Evolutionary conservation across 2,329 filamentous ascomycete genomes (phyloP).

Genomic region (Trichoderma arundinaceum): DNA sequence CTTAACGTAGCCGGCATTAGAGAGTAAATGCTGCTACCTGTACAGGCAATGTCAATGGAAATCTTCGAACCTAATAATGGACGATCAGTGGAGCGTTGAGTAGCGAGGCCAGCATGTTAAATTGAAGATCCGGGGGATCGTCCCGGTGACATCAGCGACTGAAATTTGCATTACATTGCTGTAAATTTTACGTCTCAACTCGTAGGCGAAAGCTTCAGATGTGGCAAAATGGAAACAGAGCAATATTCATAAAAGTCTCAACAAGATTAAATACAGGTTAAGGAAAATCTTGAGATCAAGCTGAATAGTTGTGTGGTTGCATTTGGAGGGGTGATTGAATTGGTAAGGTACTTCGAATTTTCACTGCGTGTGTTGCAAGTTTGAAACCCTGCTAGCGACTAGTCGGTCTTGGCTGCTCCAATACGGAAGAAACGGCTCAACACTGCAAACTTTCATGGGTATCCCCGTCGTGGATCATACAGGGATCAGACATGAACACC

Average conservation of each 20-base stretch:
- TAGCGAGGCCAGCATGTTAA: background rate
- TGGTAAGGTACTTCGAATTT: too few relatives aligned
- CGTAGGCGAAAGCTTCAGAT: too few relatives aligned
- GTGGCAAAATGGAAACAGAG: too few relatives aligned
- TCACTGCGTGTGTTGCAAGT: too few relatives aligned
- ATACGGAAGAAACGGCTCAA: conserved; percentile 1
- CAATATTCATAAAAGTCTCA: background rate
- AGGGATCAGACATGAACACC: conserved; percentile 1
- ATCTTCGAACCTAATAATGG: background rate
- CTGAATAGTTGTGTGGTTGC: background rate
- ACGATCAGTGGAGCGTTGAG: conserved; percentile 3
- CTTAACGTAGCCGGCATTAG: background rate
- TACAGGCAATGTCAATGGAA: too few relatives aligned
- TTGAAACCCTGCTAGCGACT: background rate
- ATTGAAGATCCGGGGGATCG: conserved; percentile 11
- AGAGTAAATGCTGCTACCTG: background rate
- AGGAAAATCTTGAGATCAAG: background rate
- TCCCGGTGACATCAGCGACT: background rate
- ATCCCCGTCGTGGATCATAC: background rate
- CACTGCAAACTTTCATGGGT: background rate
- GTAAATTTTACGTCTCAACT: background rate
- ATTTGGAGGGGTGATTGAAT: background rate
- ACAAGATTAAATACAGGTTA: background rate
- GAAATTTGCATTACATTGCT: background rate
- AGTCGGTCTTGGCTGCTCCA: background rate